These are phyloP conservation scores for Ambrosiella xylebori DNA, from an alignment of 2,329 filamentous ascomycete species.

Conservation along the genomic window DNA sequence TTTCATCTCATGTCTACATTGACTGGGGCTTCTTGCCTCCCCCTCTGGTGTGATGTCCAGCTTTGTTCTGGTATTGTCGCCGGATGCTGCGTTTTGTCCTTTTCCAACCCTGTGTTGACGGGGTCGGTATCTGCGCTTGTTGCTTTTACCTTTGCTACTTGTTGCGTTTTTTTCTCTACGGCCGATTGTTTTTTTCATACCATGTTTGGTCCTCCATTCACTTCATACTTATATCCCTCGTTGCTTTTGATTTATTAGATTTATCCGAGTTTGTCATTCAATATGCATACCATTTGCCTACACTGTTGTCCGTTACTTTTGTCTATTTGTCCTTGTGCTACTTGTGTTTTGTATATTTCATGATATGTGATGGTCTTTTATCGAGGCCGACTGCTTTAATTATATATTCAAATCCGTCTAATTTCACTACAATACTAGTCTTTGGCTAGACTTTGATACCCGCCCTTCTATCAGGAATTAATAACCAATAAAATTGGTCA, in stretches of 20 bases:
- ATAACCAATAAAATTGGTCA: no score
- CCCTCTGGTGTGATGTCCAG: background rate
- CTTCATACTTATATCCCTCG: conserved; percentile 9
- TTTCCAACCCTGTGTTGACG: background rate
- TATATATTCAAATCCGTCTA: background rate
- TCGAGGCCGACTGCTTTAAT: background rate
- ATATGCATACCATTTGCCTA: background rate
- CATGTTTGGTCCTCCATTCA: conserved; percentile 10
- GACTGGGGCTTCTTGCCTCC: background rate
- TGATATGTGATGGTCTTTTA: background rate
- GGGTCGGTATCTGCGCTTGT: background rate
- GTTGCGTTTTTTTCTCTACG: conserved; percentile 1
- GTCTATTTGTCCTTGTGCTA: background rate
- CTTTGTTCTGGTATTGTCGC: background rate
- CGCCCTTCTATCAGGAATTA: background rate
- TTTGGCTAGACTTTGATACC: background rate
- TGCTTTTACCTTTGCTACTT: conserved; percentile 3
- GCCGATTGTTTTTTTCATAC: conserved; percentile 12
- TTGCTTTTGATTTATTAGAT: conserved; percentile 10
- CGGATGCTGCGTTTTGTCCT: background rate
- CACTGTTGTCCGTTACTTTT: conserved; percentile 1
- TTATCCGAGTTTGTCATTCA: background rate
- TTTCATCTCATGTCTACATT: background rate
- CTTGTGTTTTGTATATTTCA: background rate
- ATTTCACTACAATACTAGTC: background rate